phyloP scores from a whole-genome alignment of 78 protist genomes.

The Chrysochromulina parva region DNA sequence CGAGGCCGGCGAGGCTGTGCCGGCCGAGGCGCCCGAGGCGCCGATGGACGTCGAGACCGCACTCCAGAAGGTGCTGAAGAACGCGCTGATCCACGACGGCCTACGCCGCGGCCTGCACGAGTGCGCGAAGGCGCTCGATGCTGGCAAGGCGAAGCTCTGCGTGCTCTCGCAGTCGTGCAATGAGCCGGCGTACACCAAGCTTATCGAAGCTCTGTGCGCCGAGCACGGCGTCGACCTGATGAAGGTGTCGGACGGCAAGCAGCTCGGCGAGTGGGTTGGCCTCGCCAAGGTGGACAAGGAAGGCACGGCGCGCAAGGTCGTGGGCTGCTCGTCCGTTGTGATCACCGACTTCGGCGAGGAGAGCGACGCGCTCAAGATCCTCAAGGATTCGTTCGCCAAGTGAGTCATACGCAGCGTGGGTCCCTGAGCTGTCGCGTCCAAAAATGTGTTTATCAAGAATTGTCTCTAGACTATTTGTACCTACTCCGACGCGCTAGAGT shows the following conservation, averaged over 20 bases:
- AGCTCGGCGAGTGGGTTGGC: constrained; percentile 97
- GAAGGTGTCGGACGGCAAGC: constrained; percentile 79
- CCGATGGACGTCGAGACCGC: constrained; percentile 66
- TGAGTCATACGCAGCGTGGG: no score
- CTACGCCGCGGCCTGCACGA: constrained; percentile 94
- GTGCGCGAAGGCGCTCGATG: constrained; percentile 84
- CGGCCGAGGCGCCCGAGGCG: background rate
- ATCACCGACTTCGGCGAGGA: constrained; percentile 76
- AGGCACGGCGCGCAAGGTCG: constrained; percentile 93
- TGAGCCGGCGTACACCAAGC: constrained; percentile 83
- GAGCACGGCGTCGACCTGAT: constrained; percentile 83
- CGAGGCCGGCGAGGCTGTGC: background rate
- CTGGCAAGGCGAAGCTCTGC: constrained; percentile 82
- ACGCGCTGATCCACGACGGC: constrained; percentile 78
- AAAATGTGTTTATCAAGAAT: no score
- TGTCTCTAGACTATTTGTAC: no score
- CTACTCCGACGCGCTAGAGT: no score
- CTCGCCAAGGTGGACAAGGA: constrained; percentile 94
- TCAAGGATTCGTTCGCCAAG: constrained; percentile 73
- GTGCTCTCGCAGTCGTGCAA: constrained; percentile 85
- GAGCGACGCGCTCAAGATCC: constrained; percentile 71
- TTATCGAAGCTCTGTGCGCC: constrained; percentile 90
- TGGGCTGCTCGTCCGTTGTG: constrained; percentile 87
- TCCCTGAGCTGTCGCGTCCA: no score
- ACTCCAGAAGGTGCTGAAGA: constrained; percentile 83